These are phyloP conservation scores for Monosporascus sp. DNA, from an alignment of 2,329 filamentous ascomycete species.

Conservation along the genomic window DNA sequence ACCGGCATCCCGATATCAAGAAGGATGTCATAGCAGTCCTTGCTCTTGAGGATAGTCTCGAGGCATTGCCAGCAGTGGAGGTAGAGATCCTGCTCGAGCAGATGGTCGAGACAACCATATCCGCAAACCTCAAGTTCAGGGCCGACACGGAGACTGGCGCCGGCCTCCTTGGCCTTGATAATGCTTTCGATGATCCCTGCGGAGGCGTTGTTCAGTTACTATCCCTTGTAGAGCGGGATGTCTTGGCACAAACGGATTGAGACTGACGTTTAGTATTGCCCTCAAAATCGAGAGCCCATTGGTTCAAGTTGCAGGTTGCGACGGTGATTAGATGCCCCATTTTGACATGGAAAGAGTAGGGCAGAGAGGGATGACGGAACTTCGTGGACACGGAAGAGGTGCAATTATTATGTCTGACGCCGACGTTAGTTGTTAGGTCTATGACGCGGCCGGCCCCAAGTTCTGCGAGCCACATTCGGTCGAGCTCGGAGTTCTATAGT, in stretches of 20 bases:
- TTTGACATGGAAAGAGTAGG: neutral
- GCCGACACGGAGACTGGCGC: conserved; percentile 57
- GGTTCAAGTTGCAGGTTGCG: conserved; percentile 32
- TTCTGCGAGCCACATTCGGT: neutral
- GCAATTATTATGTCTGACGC: neutral
- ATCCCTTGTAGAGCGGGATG: neutral
- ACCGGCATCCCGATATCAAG: conserved; percentile 61
- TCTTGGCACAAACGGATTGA: neutral
- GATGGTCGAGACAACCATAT: conserved; percentile 66
- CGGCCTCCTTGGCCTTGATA: conserved; percentile 46
- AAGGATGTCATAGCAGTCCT: conserved; percentile 60
- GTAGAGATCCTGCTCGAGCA: conserved; percentile 53
- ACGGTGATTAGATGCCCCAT: conserved; percentile 28
- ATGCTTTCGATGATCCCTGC: conserved; percentile 57
- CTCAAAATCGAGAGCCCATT: conserved; percentile 42
- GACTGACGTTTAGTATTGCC: neutral
- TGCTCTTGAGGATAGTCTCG: conserved; percentile 53
- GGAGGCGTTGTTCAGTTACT: conserved; percentile 41
- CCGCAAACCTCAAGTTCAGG: conserved; percentile 53
- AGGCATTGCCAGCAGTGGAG: conserved; percentile 60
- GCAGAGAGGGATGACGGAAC: neutral
- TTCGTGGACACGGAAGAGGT: neutral
- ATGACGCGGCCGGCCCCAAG: neutral
- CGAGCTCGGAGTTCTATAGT: neutral
- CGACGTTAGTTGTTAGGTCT: neutral